phyloP scores from a whole-genome alignment of 495 filamentous ascomycete species.

The Oidiodendron maius region DNA sequence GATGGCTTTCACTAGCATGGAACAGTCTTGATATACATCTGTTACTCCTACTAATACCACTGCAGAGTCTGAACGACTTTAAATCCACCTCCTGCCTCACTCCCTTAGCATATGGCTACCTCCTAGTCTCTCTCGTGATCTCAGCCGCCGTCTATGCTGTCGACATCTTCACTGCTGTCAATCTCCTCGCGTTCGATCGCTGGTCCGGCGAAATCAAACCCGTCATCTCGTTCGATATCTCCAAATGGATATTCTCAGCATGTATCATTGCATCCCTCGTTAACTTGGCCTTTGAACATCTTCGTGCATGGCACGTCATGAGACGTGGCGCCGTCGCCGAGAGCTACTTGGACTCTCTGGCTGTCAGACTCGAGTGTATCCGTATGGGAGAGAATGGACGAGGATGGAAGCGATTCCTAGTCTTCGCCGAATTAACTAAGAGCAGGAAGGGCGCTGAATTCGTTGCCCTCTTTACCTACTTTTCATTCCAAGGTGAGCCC shows the following conservation, averaged over 20 bases:
- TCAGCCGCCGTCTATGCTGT: constrained; percentile 81
- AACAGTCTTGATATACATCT: not conserved
- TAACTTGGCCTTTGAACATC: constrained; percentile 69
- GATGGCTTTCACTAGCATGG: not conserved
- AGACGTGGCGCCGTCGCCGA: constrained; percentile 80
- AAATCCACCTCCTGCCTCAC: constrained; percentile 70
- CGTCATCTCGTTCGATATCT: constrained; percentile 59
- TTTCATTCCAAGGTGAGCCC: constrained; percentile 77
- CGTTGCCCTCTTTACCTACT: constrained; percentile 88
- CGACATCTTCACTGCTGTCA: constrained; percentile 89
- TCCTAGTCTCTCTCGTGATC: constrained; percentile 73
- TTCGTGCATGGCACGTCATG: constrained; percentile 73
- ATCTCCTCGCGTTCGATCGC: constrained; percentile 73
- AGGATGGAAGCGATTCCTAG: constrained; percentile 81
- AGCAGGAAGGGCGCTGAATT: constrained; percentile 88
- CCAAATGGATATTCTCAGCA: constrained; percentile 84
- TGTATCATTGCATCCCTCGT: constrained; percentile 85
- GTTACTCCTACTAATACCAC: not conserved
- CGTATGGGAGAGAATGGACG: constrained; percentile 54
- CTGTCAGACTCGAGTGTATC: constrained; percentile 74
- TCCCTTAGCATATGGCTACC: constrained; percentile 74
- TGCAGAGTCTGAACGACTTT: constrained; percentile 84
- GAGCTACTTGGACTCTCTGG: constrained; percentile 82
- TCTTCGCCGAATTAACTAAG: constrained; percentile 88
- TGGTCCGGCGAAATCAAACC: constrained; percentile 55